A percentile compares a stretch with the other conserved stretches of the same genome.
Evolutionary conservation across 257 asterid species (phyloP).

Genomic region (Capsicum baccatum): DNA sequence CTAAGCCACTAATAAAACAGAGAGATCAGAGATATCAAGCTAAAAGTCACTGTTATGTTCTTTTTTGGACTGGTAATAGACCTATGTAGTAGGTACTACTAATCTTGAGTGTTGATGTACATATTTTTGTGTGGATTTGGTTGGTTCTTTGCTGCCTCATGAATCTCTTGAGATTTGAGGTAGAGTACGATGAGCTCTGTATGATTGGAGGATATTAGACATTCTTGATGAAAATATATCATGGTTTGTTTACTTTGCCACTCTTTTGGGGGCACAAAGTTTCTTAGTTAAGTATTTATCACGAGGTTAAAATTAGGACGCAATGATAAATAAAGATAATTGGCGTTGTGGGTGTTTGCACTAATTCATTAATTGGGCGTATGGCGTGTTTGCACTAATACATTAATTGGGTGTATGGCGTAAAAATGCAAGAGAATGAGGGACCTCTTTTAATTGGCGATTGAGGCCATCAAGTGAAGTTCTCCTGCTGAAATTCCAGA

Average conservation of each 20-base stretch:
- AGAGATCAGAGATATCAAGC: neutral
- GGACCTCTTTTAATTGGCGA: neutral
- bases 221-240: conserved; percentile 16
- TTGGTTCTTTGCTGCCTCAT: conserved; percentile 12
- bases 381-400: too few species aligned
- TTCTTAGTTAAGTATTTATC: neutral
- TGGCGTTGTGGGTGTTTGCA: too few species aligned
- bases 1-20: conserved; percentile 26
- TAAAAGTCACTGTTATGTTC: neutral
- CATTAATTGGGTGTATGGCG: too few species aligned
- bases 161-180: neutral
- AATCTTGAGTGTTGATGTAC: conserved; percentile 10
- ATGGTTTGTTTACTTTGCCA: neutral
- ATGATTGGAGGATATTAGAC: neutral
- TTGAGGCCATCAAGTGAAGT: neutral
- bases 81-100: conserved; percentile 1
- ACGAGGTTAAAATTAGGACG: neutral
- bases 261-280: neutral
- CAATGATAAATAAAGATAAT: neutral
- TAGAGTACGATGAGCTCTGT: neutral
- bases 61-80: neutral
- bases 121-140: conserved; percentile 20
- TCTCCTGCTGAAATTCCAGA: neutral
- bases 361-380: too few species aligned
- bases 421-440: neutral